These are phyloP conservation scores for Allium sativum DNA, from an alignment of 106 monocot genomes.

Conservation along the genomic window DNA sequence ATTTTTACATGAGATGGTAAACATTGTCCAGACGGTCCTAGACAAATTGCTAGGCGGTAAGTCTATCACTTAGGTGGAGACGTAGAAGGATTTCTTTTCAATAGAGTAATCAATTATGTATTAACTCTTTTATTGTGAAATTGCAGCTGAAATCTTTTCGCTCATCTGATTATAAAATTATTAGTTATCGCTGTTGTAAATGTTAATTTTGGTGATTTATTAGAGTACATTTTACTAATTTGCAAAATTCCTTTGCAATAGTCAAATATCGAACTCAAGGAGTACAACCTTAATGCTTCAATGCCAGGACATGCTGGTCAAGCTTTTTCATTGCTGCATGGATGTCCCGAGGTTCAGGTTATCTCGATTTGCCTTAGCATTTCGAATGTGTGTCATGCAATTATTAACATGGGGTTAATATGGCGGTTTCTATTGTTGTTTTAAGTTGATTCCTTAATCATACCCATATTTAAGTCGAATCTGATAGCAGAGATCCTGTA, in stretches of 20 bases:
- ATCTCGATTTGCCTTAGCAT: neutral
- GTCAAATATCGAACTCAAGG: neutral
- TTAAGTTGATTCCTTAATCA: no score
- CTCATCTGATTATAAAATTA: neutral
- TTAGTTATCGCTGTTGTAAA: neutral
- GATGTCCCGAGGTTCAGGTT: constrained; percentile 47
- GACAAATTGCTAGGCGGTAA: no score
- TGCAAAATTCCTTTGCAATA: neutral
- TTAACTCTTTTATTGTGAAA: no score
- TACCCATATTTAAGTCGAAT: no score
- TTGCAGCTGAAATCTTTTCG: neutral
- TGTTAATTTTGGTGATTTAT: neutral
- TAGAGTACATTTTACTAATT: neutral
- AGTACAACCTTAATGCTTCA: constrained; percentile 2
- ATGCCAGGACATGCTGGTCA: constrained; percentile 32
- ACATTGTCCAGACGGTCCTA: no score
- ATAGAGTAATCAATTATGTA: no score
- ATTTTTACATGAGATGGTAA: no score
- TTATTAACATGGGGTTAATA: no score
- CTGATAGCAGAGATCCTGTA: no score
- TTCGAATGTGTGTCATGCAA: neutral
- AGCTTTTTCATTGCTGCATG: constrained; percentile 39
- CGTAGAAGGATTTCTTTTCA: no score
- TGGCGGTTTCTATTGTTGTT: no score
- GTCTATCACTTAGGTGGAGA: no score